Conservation (phyloP, 306 rosid genomes). For the Hippophae rhamnoides region DNA sequence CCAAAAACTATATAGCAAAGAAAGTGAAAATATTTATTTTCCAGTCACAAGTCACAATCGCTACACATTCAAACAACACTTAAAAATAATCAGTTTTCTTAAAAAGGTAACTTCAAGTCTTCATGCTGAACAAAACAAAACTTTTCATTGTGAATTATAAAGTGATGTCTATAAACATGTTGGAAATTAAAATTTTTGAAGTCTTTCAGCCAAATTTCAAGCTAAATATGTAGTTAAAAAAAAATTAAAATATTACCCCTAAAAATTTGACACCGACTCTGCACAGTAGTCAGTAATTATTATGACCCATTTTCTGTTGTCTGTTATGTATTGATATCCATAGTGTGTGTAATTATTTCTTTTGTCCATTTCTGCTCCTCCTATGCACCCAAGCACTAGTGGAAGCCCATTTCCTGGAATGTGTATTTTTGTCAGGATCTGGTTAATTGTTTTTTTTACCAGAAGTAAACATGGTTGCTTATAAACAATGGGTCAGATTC, state of each 20-base stretch:
- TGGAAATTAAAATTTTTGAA: neutral
- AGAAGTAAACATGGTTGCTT: neutral
- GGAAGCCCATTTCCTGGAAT: slow-evolving; percentile 26
- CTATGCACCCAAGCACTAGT: slow-evolving; percentile 15
- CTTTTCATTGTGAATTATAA: too few relatives aligned
- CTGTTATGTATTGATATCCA: slow-evolving; percentile 3
- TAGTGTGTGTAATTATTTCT: neutral
- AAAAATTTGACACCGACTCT: slow-evolving; percentile 14
- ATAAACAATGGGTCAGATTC: neutral
- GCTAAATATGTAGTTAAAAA: too few relatives aligned
- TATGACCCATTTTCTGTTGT: slow-evolving; percentile 38
- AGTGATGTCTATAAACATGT: too few relatives aligned
- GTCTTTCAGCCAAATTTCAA: neutral
- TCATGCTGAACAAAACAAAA: too few relatives aligned
- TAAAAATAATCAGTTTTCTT: too few relatives aligned
- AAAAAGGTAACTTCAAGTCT: too few relatives aligned
- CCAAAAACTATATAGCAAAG: neutral
- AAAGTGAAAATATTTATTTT: too few relatives aligned
- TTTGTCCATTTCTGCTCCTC: slow-evolving; percentile 1
- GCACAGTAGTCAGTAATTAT: slow-evolving; percentile 8
- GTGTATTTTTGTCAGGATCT: slow-evolving; percentile 5
- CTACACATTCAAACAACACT: too few relatives aligned
- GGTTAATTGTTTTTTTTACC: slow-evolving; percentile 5
- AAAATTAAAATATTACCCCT: slow-evolving; percentile 1
- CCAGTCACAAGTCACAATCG: too few relatives aligned